Evolutionary conservation across 2,329 filamentous ascomycete species (phyloP).

Genomic region (Parafenestella ontariensis): DNA sequence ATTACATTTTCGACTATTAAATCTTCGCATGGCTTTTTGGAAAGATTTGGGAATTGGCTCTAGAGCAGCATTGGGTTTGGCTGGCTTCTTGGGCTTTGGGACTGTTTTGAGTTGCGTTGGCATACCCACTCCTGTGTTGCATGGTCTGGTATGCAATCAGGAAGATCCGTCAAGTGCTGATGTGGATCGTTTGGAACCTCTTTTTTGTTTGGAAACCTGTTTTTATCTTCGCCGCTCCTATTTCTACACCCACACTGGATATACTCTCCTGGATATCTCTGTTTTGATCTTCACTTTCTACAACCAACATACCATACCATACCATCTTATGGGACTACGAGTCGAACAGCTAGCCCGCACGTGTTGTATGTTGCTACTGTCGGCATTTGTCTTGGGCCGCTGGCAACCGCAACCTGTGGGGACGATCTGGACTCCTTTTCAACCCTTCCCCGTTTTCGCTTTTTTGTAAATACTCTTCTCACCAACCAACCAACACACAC

Average conservation of each 20-base stretch:
- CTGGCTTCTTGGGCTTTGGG: not conserved
- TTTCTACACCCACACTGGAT: not conserved
- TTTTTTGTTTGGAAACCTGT: slow-evolving; percentile 1
- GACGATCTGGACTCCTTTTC: too few relatives aligned
- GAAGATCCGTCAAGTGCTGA: slow-evolving; percentile 52
- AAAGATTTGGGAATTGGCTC: slow-evolving; percentile 11
- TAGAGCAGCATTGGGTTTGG: slow-evolving; percentile 7
- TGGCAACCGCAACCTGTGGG: too few relatives aligned
- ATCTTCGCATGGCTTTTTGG: slow-evolving; percentile 3
- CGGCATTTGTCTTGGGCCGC: not conserved
- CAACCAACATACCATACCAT: not conserved
- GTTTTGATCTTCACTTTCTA: not conserved
- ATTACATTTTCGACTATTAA: slow-evolving; percentile 3
- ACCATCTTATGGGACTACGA: too few relatives aligned
- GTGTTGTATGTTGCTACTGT: too few relatives aligned
- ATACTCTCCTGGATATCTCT: not conserved
- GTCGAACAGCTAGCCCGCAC: too few relatives aligned
- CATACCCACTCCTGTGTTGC: slow-evolving; percentile 24
- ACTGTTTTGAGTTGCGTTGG: slow-evolving; percentile 26
- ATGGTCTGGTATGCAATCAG: slow-evolving; percentile 28
- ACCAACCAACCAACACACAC: not conserved
- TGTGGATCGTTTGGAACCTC: slow-evolving; percentile 41
- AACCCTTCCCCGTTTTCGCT: not conserved
- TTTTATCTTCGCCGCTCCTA: slow-evolving; percentile 3
- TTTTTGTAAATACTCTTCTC: not conserved